A percentile compares a stretch with the other conserved stretches of the same genome.
Evolutionary conservation across 768 basidiomycete genomes (phyloP).

Genomic region (Candolleomyces aberdarensis): DNA sequence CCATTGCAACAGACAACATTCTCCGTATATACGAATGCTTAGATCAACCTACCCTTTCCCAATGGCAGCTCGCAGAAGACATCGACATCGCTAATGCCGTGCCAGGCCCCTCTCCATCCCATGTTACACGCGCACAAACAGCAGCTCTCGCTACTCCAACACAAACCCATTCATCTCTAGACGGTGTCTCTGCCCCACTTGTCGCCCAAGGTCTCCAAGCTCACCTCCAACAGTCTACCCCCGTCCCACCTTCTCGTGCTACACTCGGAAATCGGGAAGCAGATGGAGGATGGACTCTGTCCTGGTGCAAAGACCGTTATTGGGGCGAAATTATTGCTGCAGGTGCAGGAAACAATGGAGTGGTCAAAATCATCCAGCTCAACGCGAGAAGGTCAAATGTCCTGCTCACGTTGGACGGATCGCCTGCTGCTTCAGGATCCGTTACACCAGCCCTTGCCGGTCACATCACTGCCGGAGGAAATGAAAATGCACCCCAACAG

Average conservation of each 20-base stretch:
- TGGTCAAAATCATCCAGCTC: slow-evolving; percentile 82
- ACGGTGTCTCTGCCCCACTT: slow-evolving; percentile 55
- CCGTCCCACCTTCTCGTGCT: slow-evolving; percentile 24
- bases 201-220: slow-evolving; percentile 67
- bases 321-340: slow-evolving; percentile 92
- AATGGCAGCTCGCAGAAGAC: slow-evolving; percentile 75
- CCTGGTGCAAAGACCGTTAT: slow-evolving; percentile 95
- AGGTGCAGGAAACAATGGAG: slow-evolving; percentile 65
- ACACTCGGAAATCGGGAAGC: slow-evolving; percentile 70
- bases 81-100: slow-evolving; percentile 67
- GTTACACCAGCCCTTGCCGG: not conserved
- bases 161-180: slow-evolving; percentile 53
- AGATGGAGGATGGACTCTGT: slow-evolving; percentile 89
- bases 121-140: slow-evolving; percentile 47
- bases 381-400: slow-evolving; percentile 66
- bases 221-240: slow-evolving; percentile 31
- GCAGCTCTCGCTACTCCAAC: slow-evolving; percentile 70
- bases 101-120: slow-evolving; percentile 36
- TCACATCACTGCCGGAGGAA: not conserved
- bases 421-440: slow-evolving; percentile 26
- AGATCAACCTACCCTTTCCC: slow-evolving; percentile 68
- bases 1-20: slow-evolving; percentile 83
- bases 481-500: not conserved
- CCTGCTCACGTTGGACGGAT: slow-evolving; percentile 52
- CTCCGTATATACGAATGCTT: slow-evolving; percentile 90